Percentiles rank a stretch among this genome's conserved stretches.
Conservation (phyloP, 371 early-diverging fungal species). For the Syncephalastrum racemosum region DNA sequence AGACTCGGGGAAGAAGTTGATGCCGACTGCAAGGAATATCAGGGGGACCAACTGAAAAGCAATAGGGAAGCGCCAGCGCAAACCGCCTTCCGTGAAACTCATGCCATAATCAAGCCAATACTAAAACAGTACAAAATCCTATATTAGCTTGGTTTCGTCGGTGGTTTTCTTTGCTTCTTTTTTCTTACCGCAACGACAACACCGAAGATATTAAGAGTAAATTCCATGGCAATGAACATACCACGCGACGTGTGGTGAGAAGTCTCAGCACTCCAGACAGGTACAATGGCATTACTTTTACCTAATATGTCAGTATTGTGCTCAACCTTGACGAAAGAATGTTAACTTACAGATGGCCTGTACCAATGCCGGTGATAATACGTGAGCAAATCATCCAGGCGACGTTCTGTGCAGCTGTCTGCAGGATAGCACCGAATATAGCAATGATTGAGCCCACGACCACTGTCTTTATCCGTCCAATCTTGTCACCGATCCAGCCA, state of each 20-base stretch:
- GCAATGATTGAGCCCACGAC: slow-evolving; percentile 33
- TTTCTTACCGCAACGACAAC: slow-evolving; percentile 36
- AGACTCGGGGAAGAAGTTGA: slow-evolving; percentile 41
- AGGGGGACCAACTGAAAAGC: slow-evolving; percentile 44
- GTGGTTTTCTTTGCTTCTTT: background rate
- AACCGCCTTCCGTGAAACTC: slow-evolving; percentile 32
- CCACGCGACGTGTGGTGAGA: slow-evolving; percentile 43
- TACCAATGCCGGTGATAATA: slow-evolving; percentile 45
- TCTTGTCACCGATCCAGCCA: slow-evolving; percentile 41
- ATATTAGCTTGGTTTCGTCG: slow-evolving; percentile 13
- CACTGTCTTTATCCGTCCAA: slow-evolving; percentile 43
- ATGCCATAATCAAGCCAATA: slow-evolving; percentile 47
- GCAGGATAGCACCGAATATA: slow-evolving; percentile 38
- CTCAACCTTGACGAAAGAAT: background rate
- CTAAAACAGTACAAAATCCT: background rate
- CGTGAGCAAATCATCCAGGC: slow-evolving; percentile 47
- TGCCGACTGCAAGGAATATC: slow-evolving; percentile 27
- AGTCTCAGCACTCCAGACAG: slow-evolving; percentile 44
- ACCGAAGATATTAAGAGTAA: slow-evolving; percentile 46
- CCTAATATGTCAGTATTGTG: background rate
- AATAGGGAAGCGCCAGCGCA: slow-evolving; percentile 46
- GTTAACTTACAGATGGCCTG: slow-evolving; percentile 38
- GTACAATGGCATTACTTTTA: slow-evolving; percentile 36
- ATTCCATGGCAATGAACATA: slow-evolving; percentile 41
- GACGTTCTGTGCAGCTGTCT: slow-evolving; percentile 39